Percentiles rank a stretch among this genome's conserved stretches.
Conservation (phyloP, 2,329 filamentous ascomycete species). For the Fusarium nematophilum region DNA sequence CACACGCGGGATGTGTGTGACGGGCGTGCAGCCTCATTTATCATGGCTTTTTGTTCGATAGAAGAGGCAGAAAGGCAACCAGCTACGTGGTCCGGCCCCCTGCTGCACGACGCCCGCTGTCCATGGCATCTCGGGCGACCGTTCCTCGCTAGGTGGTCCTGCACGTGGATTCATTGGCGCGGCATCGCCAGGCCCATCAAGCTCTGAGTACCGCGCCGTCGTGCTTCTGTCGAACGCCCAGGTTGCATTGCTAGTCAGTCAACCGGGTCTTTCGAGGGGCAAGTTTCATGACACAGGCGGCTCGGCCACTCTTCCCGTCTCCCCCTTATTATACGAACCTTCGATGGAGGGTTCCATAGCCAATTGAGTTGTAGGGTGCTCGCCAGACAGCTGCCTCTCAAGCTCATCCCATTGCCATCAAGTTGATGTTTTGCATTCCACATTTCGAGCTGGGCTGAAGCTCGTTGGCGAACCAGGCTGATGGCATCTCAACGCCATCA, state of each 20-base stretch:
- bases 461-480: constrained; percentile 22
- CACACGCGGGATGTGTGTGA: constrained; percentile 14
- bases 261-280: constrained; percentile 13
- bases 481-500: constrained; percentile 7
- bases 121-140: constrained; percentile 7
- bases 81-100: constrained; percentile 20
- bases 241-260: not conserved
- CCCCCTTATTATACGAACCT: not conserved
- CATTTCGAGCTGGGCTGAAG: not conserved
- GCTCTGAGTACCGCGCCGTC: not conserved
- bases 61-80: constrained; percentile 23
- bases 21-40: constrained; percentile 37
- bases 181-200: not conserved
- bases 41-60: constrained; percentile 9
- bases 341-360: constrained; percentile 18
- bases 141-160: constrained; percentile 15
- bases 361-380: constrained; percentile 18
- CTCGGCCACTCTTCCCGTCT: constrained; percentile 10
- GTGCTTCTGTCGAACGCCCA: not conserved
- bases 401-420: not conserved
- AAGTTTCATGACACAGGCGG: constrained; percentile 28
- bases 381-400: not conserved
- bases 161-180: not conserved
- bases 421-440: not conserved
- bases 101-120: constrained; percentile 8